phyloP scores from a whole-genome alignment of 768 basidiomycete genomes.

The Russula lepida region DNA sequence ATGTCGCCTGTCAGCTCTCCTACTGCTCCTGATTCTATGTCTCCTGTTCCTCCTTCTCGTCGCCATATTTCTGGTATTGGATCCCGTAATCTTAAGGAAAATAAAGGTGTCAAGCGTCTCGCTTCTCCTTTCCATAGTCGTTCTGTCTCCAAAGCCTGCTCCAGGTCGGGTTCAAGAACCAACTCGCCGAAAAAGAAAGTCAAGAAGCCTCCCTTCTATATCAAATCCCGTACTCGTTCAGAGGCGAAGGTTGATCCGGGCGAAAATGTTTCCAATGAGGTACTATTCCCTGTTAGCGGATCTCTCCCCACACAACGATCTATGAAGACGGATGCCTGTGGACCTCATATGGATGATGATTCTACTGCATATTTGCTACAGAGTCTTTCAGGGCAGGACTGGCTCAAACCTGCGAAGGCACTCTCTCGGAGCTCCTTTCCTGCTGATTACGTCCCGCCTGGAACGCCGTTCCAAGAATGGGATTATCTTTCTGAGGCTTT shows the following conservation, averaged over 20 bases:
- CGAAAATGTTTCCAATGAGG: constrained; percentile 1
- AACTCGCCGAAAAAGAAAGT: constrained; percentile 21
- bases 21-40: constrained; percentile 30
- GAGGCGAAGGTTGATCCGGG: constrained; percentile 10
- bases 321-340: constrained; percentile 6
- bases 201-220: constrained; percentile 22
- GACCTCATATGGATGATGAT: background rate
- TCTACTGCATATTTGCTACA: constrained; percentile 15
- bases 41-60: constrained; percentile 35
- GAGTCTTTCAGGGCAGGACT: constrained; percentile 21
- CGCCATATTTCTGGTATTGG: constrained; percentile 32
- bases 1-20: constrained; percentile 21
- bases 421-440: constrained; percentile 21
- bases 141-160: constrained; percentile 34
- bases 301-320: constrained; percentile 10
- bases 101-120: constrained; percentile 24
- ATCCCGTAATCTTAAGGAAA: constrained; percentile 37
- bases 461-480: constrained; percentile 18
- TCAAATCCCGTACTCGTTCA: constrained; percentile 37
- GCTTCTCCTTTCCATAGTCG: constrained; percentile 42
- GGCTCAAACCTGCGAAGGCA: constrained; percentile 27
- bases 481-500: constrained; percentile 7
- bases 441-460: constrained; percentile 18
- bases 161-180: constrained; percentile 26
- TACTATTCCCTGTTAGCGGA: constrained; percentile 1